Evolutionary conservation across 805 yeast species (phyloP).

Genomic region (Wickerhamiella siamensis): DNA sequence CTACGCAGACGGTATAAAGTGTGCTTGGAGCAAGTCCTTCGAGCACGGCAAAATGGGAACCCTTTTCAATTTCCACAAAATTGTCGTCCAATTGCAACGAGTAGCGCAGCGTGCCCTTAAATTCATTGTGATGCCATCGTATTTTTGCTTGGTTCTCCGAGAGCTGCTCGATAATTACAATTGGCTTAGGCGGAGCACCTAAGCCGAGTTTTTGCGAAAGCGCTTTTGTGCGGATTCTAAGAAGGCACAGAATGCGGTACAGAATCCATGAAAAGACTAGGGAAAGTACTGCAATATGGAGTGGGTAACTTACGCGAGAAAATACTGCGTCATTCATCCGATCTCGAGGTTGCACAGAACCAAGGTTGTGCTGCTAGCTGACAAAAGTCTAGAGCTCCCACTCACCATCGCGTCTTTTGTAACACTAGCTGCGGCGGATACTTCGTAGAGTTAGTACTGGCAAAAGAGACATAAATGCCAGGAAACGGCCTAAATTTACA

Average conservation of each 20-base stretch:
- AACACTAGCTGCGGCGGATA: no score
- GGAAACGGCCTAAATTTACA: no score
- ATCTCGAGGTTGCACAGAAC: no score
- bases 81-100: background rate
- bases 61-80: background rate
- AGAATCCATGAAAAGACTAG: background rate
- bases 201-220: slow-evolving; percentile 9
- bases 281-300: no score
- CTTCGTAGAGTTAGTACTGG: no score
- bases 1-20: background rate
- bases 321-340: no score
- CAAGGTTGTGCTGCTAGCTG: no score
- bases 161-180: slow-evolving; percentile 10
- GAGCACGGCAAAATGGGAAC: slow-evolving; percentile 2
- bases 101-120: background rate
- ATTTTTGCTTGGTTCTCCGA: slow-evolving; percentile 10
- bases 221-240: slow-evolving; percentile 5
- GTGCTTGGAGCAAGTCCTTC: background rate
- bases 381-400: no score
- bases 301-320: no score
- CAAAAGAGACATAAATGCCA: no score
- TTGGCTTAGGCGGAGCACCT: slow-evolving; percentile 5
- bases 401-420: no score
- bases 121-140: slow-evolving; percentile 7
- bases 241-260: background rate